phyloP scores from a whole-genome alignment of 805 yeast genomes.

The Metschnikowia lunata region DNA sequence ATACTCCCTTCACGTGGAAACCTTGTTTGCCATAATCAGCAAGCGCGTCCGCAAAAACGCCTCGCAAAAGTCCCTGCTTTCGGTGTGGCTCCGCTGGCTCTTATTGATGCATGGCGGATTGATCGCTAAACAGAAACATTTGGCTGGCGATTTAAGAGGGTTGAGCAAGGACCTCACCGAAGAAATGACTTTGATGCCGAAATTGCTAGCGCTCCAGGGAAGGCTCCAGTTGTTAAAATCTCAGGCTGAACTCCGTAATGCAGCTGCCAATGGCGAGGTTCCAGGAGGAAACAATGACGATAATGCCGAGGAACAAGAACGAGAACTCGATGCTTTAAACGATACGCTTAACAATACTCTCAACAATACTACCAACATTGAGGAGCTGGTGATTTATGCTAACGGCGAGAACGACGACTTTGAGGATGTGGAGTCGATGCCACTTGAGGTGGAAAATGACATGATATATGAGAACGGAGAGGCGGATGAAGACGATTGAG shows the following conservation, averaged over 20 bases:
- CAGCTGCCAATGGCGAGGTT: constrained; percentile 16
- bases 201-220: constrained; percentile 78
- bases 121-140: constrained; percentile 47
- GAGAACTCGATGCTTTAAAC: constrained; percentile 10
- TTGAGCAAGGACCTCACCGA: constrained; percentile 55
- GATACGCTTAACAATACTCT: constrained; percentile 14
- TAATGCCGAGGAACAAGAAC: constrained; percentile 14
- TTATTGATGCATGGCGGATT: constrained; percentile 67
- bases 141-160: constrained; percentile 51
- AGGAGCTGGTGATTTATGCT: constrained; percentile 32
- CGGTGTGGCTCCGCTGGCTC: constrained; percentile 79
- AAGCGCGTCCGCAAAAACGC: constrained; percentile 27
- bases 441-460: too few relatives aligned
- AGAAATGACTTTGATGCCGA: constrained; percentile 57
- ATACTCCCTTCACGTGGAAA: constrained; percentile 16
- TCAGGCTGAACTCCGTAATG: constrained; percentile 65
- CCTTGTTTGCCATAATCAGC: constrained; percentile 27
- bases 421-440: constrained; percentile 6
- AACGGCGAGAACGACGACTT: constrained; percentile 39
- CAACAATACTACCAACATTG: constrained; percentile 22
- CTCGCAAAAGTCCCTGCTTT: constrained; percentile 23
- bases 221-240: constrained; percentile 70
- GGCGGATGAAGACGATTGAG: too few relatives aligned
- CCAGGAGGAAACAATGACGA: constrained; percentile 9
- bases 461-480: constrained; percentile 8